Conservation (phyloP, 306 rosid species). For the Medicago truncatula region DNA sequence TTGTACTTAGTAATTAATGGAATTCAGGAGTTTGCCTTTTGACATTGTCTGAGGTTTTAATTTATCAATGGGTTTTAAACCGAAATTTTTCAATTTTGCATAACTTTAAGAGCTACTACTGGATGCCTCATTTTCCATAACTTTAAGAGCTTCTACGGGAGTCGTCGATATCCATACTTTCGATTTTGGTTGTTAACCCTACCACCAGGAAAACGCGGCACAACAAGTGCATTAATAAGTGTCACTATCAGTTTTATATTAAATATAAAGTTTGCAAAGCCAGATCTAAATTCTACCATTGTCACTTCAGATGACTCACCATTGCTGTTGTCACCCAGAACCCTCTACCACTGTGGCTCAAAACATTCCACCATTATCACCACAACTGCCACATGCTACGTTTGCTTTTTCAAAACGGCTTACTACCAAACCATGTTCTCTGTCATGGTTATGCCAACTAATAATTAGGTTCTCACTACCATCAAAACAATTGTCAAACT, state of each 20-base stretch:
- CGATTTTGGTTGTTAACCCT: background rate
- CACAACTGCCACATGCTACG: too few relatives aligned
- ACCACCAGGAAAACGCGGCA: background rate
- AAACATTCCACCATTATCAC: too few relatives aligned
- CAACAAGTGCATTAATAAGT: background rate
- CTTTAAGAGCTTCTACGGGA: too few relatives aligned
- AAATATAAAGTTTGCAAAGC: too few relatives aligned
- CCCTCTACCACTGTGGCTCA: too few relatives aligned
- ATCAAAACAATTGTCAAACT: background rate
- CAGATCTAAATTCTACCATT: too few relatives aligned
- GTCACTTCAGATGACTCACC: too few relatives aligned
- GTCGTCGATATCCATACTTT: too few relatives aligned
- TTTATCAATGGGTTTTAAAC: background rate
- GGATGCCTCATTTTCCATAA: background rate
- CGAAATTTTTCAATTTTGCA: background rate
- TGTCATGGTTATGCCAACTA: too few relatives aligned
- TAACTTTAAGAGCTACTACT: background rate
- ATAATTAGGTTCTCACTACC: background rate
- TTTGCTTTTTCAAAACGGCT: too few relatives aligned
- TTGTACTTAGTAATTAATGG: slow-evolving; percentile 35
- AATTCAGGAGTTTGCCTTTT: slow-evolving; percentile 38
- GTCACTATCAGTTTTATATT: background rate
- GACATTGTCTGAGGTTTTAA: slow-evolving; percentile 5
- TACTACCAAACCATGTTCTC: too few relatives aligned
- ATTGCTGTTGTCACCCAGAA: too few relatives aligned